Evolutionary conservation across 2,329 filamentous ascomycete genomes (phyloP), one percentile per base, ranked within the genome.

Genomic region (Ceratocystis cubensis): DNA sequence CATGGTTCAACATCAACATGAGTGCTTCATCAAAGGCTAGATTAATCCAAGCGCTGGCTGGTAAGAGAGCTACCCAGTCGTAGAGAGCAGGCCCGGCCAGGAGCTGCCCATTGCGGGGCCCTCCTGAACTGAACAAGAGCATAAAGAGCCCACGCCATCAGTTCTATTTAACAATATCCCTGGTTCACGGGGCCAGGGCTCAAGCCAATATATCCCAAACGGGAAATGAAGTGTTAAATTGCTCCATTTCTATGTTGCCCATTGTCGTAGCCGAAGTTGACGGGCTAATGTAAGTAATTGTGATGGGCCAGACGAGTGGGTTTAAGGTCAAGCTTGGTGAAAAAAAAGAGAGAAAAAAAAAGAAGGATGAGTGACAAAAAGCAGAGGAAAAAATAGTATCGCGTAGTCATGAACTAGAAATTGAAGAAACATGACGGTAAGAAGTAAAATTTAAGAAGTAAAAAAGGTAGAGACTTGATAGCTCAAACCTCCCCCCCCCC

Each of bases 131-230:
- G 37, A 15, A 13, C 10, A 50, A 50, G 15, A 13, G 17, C 22
- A 53, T 5, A 53, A 53, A 53, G 48, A 53, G 20, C 48, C 48
- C 2, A 53, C 48, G 48, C 48, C 48, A 53, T 53, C 48, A 10
- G 22, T 53, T 53, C 48, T 53, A 10, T 13, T 22, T 25, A 6
- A 5, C 20, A 25, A 25, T 25, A 53, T 28, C 48, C 48, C 48
- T 53, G 20, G 48, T 25, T 22, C 22, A 13, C n/a, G 25, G 48
- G 37, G n/a, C 48, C 48, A 53, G 25, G 48, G 48, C 48, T 25
- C 48, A 53, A 53, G 48, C 48, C 48, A 53, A 53, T 53, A 53
- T 53, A 53, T 53, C 48, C 48, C 48, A 53, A 53, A 53, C 48
- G 10, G 20, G 48, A 53, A 53, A 25, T 53, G 48, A 53, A 53